Evolutionary conservation across 2,329 filamentous ascomycete species (phyloP), one percentile per base, ranked within the genome.

Genomic region (Tolypocladium album): DNA sequence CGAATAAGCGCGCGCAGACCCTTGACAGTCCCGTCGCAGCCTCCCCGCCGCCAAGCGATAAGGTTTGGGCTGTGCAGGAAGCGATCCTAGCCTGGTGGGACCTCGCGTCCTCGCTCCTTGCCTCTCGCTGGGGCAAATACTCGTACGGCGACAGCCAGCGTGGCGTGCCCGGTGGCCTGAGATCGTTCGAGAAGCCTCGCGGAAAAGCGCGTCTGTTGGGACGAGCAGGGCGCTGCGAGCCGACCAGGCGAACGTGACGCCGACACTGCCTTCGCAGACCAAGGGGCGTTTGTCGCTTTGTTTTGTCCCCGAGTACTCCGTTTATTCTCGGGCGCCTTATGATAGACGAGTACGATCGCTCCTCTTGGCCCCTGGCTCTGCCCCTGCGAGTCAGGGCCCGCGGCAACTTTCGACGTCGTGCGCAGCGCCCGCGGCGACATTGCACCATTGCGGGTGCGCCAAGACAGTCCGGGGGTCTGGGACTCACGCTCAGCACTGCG

Each of bases 41-140:
- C 53, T 58, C 24, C 38, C 56, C 36, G 38, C 50, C 47, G 59
- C 59, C 56, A 60, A 58, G 56, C 47, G 59, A 60, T 58, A 60
- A 55, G 56, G 59, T 55, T 60, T 39, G 47, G 47, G 59, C 56
- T 45, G 45, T 42, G 56, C 47, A 27, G 27, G 9, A 13, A 50
- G 45, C 45, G 45, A 50, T 27, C 12, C 45, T 50, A 50, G 13
- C 24, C 22, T 15, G 24, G 45, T 50, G 45, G 27, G 24, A 27
- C 11, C 45, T 47, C 43, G 15, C n/a, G 5, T 31, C 27, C 27
- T 31, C 27, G 27, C 27, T 31, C 3, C 27, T 31, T 31, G 27
- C 27, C 27, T 31, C 27, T 22, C n/a, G 42, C 42, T n/a, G 40
- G 40, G 40, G 40, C 39, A 42, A 17, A n/a, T n/a, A n/a, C n/a